phyloP scores from a whole-genome alignment of 2,329 filamentous ascomycete species.

The Bipolaris bicolor region DNA sequence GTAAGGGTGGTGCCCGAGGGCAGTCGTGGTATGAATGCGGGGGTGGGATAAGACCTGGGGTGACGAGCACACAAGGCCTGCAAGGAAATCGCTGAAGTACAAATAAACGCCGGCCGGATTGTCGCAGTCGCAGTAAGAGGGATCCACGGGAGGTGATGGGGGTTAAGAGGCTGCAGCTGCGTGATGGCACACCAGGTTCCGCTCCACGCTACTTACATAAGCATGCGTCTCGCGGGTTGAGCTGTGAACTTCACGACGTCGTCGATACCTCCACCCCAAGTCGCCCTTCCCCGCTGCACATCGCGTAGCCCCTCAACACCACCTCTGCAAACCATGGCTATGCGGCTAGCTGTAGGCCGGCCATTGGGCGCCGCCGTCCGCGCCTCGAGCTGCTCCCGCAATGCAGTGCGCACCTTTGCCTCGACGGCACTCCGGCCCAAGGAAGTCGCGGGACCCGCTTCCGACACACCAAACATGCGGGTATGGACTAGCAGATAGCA shows the following conservation, averaged over 20 bases:
- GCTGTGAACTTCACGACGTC: slow-evolving; percentile 28
- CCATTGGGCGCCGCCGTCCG: slow-evolving; percentile 48
- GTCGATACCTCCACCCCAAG: slow-evolving; percentile 33
- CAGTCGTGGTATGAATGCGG: slow-evolving; percentile 16
- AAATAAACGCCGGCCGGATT: slow-evolving; percentile 44
- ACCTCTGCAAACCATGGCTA: slow-evolving; percentile 46
- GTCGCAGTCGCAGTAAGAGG: slow-evolving; percentile 23
- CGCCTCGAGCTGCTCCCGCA: slow-evolving; percentile 41
- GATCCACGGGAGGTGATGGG: slow-evolving; percentile 32
- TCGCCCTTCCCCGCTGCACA: slow-evolving; percentile 28
- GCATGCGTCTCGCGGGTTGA: slow-evolving; percentile 17
- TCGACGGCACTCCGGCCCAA: slow-evolving; percentile 51
- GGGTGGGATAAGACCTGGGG: slow-evolving; percentile 10
- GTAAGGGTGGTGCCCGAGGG: slow-evolving; percentile 37
- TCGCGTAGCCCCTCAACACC: slow-evolving; percentile 30
- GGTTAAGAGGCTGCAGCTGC: slow-evolving; percentile 33
- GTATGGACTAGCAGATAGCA: slow-evolving; percentile 32
- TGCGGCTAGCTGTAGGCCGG: slow-evolving; percentile 49
- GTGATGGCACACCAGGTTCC: slow-evolving; percentile 24
- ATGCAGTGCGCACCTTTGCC: slow-evolving; percentile 52
- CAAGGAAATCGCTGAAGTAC: slow-evolving; percentile 26
- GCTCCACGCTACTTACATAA: slow-evolving; percentile 23
- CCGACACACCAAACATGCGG: slow-evolving; percentile 56
- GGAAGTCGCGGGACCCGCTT: slow-evolving; percentile 51
- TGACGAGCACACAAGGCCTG: slow-evolving; percentile 9